Conservation (phyloP, 129 eudicot species). For the Deinandra increscens region DNA sequence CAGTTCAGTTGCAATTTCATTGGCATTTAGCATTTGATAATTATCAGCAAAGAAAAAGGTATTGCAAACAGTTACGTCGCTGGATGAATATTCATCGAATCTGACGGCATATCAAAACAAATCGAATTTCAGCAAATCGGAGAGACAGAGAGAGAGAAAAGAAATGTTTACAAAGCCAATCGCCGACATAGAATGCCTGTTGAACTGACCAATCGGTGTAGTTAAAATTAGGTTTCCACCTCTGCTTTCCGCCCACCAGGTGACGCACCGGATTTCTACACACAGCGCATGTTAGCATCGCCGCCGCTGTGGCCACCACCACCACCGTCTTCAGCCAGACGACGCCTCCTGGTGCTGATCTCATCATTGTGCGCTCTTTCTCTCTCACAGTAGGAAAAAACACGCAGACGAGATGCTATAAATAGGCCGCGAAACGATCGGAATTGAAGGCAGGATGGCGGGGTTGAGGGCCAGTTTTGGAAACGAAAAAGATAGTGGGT, state of each 20-base stretch:
- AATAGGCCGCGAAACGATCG: slow-evolving; percentile 11
- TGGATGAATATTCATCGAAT: background rate
- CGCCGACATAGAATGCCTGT: slow-evolving; percentile 36
- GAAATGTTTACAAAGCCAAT: background rate
- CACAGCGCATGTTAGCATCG: slow-evolving; percentile 27
- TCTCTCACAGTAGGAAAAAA: background rate
- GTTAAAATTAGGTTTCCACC: slow-evolving; percentile 41
- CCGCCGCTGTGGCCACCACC: slow-evolving; percentile 12
- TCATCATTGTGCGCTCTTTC: slow-evolving; percentile 1
- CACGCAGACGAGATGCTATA: background rate
- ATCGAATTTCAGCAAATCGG: background rate
- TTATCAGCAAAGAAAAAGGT: no score
- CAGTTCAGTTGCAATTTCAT: background rate
- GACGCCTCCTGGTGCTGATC: slow-evolving; percentile 12
- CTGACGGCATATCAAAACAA: background rate
- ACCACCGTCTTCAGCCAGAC: slow-evolving; percentile 20
- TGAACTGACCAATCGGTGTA: slow-evolving; percentile 46
- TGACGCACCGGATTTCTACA: slow-evolving; percentile 30
- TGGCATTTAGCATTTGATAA: background rate
- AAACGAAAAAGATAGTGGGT: background rate
- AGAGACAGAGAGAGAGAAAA: background rate
- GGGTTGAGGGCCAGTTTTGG: slow-evolving; percentile 1
- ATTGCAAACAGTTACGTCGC: no score
- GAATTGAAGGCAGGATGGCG: background rate
- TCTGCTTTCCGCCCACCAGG: slow-evolving; percentile 40